Percentiles rank a stretch among this genome's conserved stretches.
Evolutionary conservation across 371 early-diverging fungal genomes (phyloP).

Genomic region (Rhizopus sp.): DNA sequence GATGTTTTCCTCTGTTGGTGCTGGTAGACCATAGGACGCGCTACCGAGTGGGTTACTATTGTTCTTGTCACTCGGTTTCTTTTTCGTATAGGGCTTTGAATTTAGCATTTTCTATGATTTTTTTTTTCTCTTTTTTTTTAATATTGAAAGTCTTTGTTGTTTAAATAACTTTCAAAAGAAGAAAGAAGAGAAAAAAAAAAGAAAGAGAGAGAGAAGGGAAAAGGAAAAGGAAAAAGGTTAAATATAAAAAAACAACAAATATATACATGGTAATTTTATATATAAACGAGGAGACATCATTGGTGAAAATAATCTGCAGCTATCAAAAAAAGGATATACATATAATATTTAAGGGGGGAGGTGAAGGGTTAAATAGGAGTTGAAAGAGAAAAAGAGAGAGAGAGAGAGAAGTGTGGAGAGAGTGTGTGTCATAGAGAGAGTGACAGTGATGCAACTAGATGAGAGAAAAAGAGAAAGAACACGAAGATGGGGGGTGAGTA

Average conservation of each 20-base stretch:
- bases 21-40: slow-evolving; percentile 23
- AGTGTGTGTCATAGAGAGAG: background rate
- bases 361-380: background rate
- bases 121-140: slow-evolving; percentile 5
- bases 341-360: background rate
- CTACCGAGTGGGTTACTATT: slow-evolving; percentile 3
- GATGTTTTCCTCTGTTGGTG: slow-evolving; percentile 30
- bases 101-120: slow-evolving; percentile 10
- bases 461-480: background rate
- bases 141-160: background rate
- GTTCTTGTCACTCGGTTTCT: slow-evolving; percentile 11
- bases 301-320: background rate
- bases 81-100: slow-evolving; percentile 24
- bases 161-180: background rate
- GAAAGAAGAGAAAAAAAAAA: slow-evolving; percentile 1
- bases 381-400: background rate
- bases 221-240: slow-evolving; percentile 1
- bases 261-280: background rate
- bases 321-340: background rate
- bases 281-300: background rate
- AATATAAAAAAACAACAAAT: background rate
- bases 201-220: background rate
- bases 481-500: background rate
- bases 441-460: background rate
- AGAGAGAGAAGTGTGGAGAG: background rate